phyloP scores from a whole-genome alignment of 495 filamentous ascomycete genomes.

The Aspergillus sclerotioniger region DNA sequence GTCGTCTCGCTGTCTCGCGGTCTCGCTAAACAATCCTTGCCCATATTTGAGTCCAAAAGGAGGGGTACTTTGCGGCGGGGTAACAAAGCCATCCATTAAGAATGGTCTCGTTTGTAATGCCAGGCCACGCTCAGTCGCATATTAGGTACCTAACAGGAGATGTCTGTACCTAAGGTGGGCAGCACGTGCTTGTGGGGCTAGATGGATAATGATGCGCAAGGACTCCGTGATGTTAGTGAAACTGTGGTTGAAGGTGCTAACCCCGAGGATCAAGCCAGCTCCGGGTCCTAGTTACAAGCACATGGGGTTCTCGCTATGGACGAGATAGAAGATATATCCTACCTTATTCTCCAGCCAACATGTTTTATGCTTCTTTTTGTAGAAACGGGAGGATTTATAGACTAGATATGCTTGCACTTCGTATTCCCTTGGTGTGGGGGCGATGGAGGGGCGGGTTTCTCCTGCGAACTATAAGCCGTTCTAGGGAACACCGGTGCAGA shows the following conservation, averaged over 20 bases:
- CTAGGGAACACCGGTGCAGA: too few species aligned
- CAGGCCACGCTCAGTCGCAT: background rate
- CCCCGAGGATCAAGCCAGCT: too few species aligned
- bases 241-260: background rate
- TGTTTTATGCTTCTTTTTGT: too few species aligned
- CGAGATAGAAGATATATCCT: too few species aligned
- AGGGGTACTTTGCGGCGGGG: background rate
- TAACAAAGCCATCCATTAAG: background rate
- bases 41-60: background rate
- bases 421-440: too few species aligned
- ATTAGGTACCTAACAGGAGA: background rate
- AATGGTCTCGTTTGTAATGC: background rate
- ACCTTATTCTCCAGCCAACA: too few species aligned
- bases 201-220: background rate
- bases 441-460: too few species aligned
- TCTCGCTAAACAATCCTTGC: background rate
- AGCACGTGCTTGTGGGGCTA: background rate
- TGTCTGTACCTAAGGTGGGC: background rate
- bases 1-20: background rate
- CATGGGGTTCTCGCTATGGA: too few species aligned
- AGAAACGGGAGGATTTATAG: too few species aligned
- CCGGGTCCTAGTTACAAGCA: too few species aligned
- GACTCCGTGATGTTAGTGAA: background rate
- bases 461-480: too few species aligned
- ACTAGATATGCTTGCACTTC: too few species aligned